phyloP scores from a whole-genome alignment of 1,284 basidiomycete species.

The Ganoderma leucocontextum region DNA sequence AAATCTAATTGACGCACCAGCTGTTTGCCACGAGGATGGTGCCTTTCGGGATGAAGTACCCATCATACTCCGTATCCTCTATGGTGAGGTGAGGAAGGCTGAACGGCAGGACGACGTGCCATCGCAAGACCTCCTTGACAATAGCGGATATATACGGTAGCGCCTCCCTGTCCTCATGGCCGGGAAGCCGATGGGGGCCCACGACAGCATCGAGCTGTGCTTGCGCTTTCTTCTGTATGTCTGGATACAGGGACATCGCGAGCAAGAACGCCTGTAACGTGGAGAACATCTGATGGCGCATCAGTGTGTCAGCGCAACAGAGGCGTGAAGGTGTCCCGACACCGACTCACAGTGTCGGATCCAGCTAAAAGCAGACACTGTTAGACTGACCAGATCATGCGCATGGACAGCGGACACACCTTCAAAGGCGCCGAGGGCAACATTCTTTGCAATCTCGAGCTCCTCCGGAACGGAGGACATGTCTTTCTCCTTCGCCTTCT shows the following conservation, averaged over 20 bases:
- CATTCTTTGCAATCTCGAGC: constrained; percentile 19
- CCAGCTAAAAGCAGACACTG: constrained; percentile 11
- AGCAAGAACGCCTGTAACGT: constrained; percentile 37
- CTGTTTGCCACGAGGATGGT: constrained; percentile 29
- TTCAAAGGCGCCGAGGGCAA: constrained; percentile 14
- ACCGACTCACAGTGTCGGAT: constrained; percentile 18
- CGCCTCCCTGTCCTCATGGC: constrained; percentile 37
- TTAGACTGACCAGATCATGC: background rate
- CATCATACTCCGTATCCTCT: constrained; percentile 31
- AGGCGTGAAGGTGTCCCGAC: background rate
- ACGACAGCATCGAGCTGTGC: constrained; percentile 44
- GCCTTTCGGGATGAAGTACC: constrained; percentile 37
- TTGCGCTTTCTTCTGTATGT: constrained; percentile 43
- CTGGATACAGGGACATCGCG: constrained; percentile 42
- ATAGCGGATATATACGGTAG: constrained; percentile 44
- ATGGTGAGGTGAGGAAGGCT: constrained; percentile 26
- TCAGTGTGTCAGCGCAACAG: background rate
- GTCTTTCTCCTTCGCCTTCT: background rate
- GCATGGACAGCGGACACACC: background rate
- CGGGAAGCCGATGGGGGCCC: constrained; percentile 41
- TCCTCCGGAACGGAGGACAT: background rate
- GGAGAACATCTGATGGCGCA: constrained; percentile 15
- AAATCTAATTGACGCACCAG: constrained; percentile 26
- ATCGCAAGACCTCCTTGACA: constrained; percentile 42
- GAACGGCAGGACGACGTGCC: constrained; percentile 31